phyloP scores from a whole-genome alignment of 441 rosid genomes.

The Eruca vesicaria region DNA sequence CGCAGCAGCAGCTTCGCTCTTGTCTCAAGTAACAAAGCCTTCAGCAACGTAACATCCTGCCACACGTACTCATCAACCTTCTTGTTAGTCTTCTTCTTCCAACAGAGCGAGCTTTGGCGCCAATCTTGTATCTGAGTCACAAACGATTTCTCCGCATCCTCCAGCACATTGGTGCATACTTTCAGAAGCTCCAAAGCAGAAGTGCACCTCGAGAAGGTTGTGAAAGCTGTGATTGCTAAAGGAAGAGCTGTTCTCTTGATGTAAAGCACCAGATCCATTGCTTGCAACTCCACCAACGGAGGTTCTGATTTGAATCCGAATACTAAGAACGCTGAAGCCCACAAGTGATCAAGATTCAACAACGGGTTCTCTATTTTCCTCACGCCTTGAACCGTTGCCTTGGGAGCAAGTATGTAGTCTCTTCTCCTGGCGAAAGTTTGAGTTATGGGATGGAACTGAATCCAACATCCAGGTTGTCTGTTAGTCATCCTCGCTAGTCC shows the following conservation, averaged over 20 bases:
- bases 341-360: slow-evolving; percentile 66
- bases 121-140: slow-evolving; percentile 85
- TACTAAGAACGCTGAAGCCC: slow-evolving; percentile 92
- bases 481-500: slow-evolving; percentile 70
- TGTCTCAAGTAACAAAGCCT: slow-evolving; percentile 79
- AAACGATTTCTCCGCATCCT: slow-evolving; percentile 91
- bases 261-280: slow-evolving; percentile 70
- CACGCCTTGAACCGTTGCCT: slow-evolving; percentile 67
- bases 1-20: slow-evolving; percentile 83
- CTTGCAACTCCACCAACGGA: slow-evolving; percentile 75
- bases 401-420: slow-evolving; percentile 60
- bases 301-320: slow-evolving; percentile 91
- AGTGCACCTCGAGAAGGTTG: slow-evolving; percentile 80
- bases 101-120: slow-evolving; percentile 82
- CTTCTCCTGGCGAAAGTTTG: slow-evolving; percentile 62
- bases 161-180: slow-evolving; percentile 84
- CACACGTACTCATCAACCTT: slow-evolving; percentile 86
- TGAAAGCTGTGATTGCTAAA: slow-evolving; percentile 77
- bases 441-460: slow-evolving; percentile 78
- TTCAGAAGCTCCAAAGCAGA: slow-evolving; percentile 83
- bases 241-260: slow-evolving; percentile 87
- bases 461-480: slow-evolving; percentile 66
- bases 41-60: slow-evolving; percentile 87
- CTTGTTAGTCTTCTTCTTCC: slow-evolving; percentile 67
- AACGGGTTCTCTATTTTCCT: slow-evolving; percentile 53